Conservation (phyloP, 768 basidiomycete genomes). For the Kwoniella sp. region DNA sequence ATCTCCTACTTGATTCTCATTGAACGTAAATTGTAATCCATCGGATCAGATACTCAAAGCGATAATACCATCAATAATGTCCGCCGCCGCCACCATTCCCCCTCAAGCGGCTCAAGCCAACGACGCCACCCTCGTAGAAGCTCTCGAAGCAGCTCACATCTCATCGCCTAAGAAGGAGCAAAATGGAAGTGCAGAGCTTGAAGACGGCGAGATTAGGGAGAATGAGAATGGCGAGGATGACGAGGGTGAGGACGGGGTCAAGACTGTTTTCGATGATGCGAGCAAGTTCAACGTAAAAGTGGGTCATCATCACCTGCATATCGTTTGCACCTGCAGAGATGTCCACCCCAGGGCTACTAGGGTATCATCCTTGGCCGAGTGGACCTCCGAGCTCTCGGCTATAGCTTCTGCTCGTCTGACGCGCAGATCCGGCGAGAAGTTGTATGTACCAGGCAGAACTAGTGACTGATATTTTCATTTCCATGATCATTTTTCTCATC, state of each 20-base stretch:
- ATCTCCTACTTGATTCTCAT: too few relatives aligned
- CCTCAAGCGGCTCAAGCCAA: constrained; percentile 38
- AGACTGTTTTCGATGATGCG: constrained; percentile 91
- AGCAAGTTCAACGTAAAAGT: constrained; percentile 97
- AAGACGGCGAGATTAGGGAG: constrained; percentile 85
- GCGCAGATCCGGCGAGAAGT: too few relatives aligned
- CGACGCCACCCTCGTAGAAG: constrained; percentile 28
- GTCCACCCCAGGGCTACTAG: background rate
- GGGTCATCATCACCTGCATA: constrained; percentile 21
- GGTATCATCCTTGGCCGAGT: too few relatives aligned
- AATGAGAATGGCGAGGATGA: constrained; percentile 66
- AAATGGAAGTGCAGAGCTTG: constrained; percentile 54
- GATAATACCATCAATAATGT: constrained; percentile 4
- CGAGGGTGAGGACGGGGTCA: constrained; percentile 59
- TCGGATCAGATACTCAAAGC: background rate
- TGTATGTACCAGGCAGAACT: too few relatives aligned
- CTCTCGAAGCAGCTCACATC: constrained; percentile 41
- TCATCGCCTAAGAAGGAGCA: constrained; percentile 32
- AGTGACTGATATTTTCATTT: too few relatives aligned
- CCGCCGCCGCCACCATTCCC: constrained; percentile 27
- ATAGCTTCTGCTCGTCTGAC: too few relatives aligned
- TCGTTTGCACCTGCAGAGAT: background rate
- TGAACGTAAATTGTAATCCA: too few relatives aligned
- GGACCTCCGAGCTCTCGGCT: too few relatives aligned
- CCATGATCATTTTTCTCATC: too few relatives aligned